A percentile compares a stretch with the other conserved stretches of the same genome.
Conservation (phyloP, 2,329 filamentous ascomycete genomes). For the Colletotrichum sp. region DNA sequence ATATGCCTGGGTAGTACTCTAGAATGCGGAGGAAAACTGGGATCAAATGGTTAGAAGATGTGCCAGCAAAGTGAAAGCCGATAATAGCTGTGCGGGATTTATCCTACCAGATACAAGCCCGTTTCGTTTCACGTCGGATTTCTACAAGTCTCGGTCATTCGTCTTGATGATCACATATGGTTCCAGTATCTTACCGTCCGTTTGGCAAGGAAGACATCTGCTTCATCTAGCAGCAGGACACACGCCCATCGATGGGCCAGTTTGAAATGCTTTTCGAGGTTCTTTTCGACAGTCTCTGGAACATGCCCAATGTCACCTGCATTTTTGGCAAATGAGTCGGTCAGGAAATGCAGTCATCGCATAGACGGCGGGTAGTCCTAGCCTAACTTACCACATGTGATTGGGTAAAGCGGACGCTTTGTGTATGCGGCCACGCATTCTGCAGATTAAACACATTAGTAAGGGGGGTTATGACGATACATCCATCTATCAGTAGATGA, state of each 20-base stretch:
- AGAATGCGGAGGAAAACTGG: conserved; percentile 48
- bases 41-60: background rate
- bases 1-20: conserved; percentile 53
- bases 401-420: conserved; percentile 26
- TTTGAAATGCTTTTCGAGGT: conserved; percentile 13
- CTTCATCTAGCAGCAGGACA: conserved; percentile 31
- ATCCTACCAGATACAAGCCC: background rate
- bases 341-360: background rate
- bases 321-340: background rate
- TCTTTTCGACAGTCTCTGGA: conserved; percentile 23
- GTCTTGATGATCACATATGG: background rate
- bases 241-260: conserved; percentile 27
- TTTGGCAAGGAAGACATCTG: conserved; percentile 26
- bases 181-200: background rate
- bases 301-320: conserved; percentile 1
- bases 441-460: background rate
- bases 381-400: conserved; percentile 21
- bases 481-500: background rate
- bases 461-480: background rate
- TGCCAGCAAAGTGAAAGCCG: background rate
- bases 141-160: background rate
- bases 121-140: background rate
- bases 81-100: background rate
- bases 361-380: background rate
- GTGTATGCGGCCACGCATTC: conserved; percentile 25